These are phyloP conservation scores for Oxyria digyna DNA, from an alignment of 148 eudicot genomes.

Conservation along the genomic window DNA sequence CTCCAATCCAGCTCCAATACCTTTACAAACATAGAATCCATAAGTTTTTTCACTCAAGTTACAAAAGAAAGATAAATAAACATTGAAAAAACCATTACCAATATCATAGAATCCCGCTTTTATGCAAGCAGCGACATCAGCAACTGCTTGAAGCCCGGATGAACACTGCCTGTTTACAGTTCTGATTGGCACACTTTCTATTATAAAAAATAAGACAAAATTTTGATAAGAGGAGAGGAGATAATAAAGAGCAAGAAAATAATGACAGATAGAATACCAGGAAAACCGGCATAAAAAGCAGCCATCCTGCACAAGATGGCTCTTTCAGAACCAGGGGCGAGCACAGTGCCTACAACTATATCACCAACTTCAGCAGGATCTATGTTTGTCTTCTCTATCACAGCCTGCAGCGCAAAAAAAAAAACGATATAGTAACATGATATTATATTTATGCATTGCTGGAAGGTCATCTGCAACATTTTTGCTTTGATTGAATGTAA, in stretches of 20 bases:
- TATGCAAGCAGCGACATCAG: conserved; percentile 71
- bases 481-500: not conserved
- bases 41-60: not conserved
- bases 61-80: not conserved
- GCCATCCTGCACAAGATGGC: conserved; percentile 74
- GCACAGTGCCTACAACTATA: conserved; percentile 70
- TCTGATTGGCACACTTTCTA: conserved; percentile 74
- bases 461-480: conserved; percentile 2
- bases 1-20: conserved; percentile 85
- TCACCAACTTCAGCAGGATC: conserved; percentile 66
- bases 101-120: conserved; percentile 71
- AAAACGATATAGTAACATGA: not conserved
- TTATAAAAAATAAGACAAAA: not conserved
- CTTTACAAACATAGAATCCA: conserved; percentile 22
- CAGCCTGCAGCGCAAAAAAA: conserved; percentile 26
- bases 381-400: conserved; percentile 57
- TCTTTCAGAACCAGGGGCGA: conserved; percentile 71
- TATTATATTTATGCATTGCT: not conserved
- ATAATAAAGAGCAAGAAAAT: too few relatives aligned
- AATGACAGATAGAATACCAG: conserved; percentile 25
- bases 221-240: not conserved
- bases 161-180: conserved; percentile 90
- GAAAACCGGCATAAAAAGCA: conserved; percentile 73
- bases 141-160: conserved; percentile 87
- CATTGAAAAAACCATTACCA: conserved; percentile 24